Evolutionary conservation across 2,329 filamentous ascomycete species (phyloP).

Genomic region (Cryphonectria parasitica): DNA sequence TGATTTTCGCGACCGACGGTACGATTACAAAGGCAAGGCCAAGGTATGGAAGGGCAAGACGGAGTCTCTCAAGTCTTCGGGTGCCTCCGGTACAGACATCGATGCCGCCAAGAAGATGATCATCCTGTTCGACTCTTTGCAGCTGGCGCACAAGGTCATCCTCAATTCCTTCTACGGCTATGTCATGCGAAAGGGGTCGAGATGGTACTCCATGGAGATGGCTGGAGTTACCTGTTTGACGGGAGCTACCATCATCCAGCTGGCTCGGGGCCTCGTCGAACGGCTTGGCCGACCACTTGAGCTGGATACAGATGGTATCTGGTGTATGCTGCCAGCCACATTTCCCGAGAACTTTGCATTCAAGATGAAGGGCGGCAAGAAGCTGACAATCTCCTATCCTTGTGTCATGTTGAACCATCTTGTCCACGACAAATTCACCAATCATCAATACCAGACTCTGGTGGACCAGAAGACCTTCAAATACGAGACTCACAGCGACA

Average conservation of each 20-base stretch:
- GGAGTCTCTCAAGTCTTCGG: conserved; percentile 79
- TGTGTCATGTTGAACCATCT: conserved; percentile 99
- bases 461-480: conserved; percentile 78
- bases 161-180: conserved; percentile 99
- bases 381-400: conserved; percentile 93
- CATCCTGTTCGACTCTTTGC: conserved; percentile 90
- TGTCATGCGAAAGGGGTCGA: conserved; percentile 97
- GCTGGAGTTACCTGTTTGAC: conserved; percentile 97
- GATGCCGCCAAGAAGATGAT: conserved; percentile 99
- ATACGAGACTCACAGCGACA: conserved; percentile 97
- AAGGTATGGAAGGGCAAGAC: conserved; percentile 99
- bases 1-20: conserved; percentile 93
- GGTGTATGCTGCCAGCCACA: conserved; percentile 96
- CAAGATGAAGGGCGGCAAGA: conserved; percentile 94
- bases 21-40: conserved; percentile 97
- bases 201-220: conserved; percentile 99
- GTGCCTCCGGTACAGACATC: conserved; percentile 74
- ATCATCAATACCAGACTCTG: conserved; percentile 94
- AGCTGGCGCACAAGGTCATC: conserved; percentile 98
- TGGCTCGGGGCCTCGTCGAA: conserved; percentile 92
- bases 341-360: conserved; percentile 97
- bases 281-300: conserved; percentile 90
- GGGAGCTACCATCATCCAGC: conserved; percentile 93
- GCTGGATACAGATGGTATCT: conserved; percentile 97
- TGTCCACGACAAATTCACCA: conserved; percentile 92